phyloP scores from a whole-genome alignment of 164 flowering plant species.

The Echeveria elegans region DNA sequence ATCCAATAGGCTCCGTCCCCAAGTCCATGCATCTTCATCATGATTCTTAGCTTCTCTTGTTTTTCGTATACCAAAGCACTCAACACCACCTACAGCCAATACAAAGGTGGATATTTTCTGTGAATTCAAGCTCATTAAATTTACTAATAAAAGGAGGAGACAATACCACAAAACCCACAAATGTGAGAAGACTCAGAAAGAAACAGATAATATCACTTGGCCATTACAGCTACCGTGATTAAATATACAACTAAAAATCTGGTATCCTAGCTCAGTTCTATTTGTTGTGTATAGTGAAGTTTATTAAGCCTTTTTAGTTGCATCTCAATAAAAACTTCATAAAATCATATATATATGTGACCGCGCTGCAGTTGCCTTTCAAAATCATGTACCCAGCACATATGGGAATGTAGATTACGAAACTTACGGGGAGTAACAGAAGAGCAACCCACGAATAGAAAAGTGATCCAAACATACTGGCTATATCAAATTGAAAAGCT shows the following conservation, averaged over 20 bases:
- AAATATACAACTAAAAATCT: not conserved
- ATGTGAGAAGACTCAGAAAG: not conserved
- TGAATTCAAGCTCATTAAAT: not conserved
- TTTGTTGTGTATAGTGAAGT: not conserved
- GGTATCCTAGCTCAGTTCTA: not conserved
- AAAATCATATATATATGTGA: not conserved
- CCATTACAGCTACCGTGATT: not conserved
- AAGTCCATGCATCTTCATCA: conserved; percentile 99
- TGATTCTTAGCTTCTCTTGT: conserved; percentile 73
- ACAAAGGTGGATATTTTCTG: not conserved
- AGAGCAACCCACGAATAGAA: conserved; percentile 83
- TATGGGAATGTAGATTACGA: not conserved
- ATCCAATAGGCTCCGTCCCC: conserved; percentile 97
- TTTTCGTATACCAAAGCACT: conserved; percentile 79
- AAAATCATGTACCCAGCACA: too few relatives aligned
- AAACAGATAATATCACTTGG: not conserved
- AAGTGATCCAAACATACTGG: conserved; percentile 75
- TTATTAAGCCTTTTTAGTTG: too few relatives aligned
- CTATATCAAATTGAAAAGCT: conserved; percentile 63
- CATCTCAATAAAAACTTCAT: not conserved
- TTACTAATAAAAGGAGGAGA: not conserved
- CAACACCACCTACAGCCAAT: conserved; percentile 51
- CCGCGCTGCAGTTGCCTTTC: not conserved
- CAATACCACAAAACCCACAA: not conserved
- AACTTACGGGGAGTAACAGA: conserved; percentile 76